phyloP scores from a whole-genome alignment of 495 filamentous ascomycete genomes.

The Mycothermus thermophilus region DNA sequence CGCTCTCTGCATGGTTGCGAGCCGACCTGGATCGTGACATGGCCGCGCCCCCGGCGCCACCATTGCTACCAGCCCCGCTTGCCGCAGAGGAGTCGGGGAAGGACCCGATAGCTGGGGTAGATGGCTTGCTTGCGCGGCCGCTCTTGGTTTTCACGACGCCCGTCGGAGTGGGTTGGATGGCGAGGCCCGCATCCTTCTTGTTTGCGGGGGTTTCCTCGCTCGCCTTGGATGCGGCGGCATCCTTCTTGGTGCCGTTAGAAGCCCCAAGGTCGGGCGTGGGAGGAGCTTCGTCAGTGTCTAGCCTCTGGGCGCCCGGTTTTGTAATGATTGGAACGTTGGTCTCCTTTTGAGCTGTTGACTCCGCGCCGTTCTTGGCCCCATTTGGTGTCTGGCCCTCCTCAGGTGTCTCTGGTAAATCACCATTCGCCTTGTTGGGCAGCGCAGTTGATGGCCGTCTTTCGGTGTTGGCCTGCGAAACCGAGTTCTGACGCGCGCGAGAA shows the following conservation, averaged over 20 bases:
- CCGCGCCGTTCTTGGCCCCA: slow-evolving; percentile 21
- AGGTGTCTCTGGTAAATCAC: slow-evolving; percentile 12
- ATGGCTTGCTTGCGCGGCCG: slow-evolving; percentile 49
- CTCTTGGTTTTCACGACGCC: slow-evolving; percentile 37
- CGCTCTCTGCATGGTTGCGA: slow-evolving; percentile 9
- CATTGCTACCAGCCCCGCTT: neutral
- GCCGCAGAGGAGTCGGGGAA: slow-evolving; percentile 35
- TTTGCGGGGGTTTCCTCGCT: slow-evolving; percentile 17
- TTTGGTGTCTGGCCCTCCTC: slow-evolving; percentile 13
- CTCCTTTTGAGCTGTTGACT: slow-evolving; percentile 24
- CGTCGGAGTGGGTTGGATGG: slow-evolving; percentile 19
- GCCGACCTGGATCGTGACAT: slow-evolving; percentile 14
- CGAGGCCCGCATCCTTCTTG: slow-evolving; percentile 17
- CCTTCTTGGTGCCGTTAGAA: slow-evolving; percentile 18
- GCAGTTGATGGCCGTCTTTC: slow-evolving; percentile 47
- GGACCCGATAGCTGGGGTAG: slow-evolving; percentile 38
- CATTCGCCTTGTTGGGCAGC: slow-evolving; percentile 36
- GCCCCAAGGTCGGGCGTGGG: slow-evolving; percentile 9
- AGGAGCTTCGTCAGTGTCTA: slow-evolving; percentile 11
- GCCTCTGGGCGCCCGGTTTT: slow-evolving; percentile 8
- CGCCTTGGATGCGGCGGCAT: slow-evolving; percentile 8
- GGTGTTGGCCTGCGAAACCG: slow-evolving; percentile 38
- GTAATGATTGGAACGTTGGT: slow-evolving; percentile 3
- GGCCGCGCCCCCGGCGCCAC: too few species aligned
- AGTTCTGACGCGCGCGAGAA: slow-evolving; percentile 56